These are phyloP conservation scores for Trametopsis cervina DNA, from an alignment of 768 basidiomycete genomes.

Conservation along the genomic window DNA sequence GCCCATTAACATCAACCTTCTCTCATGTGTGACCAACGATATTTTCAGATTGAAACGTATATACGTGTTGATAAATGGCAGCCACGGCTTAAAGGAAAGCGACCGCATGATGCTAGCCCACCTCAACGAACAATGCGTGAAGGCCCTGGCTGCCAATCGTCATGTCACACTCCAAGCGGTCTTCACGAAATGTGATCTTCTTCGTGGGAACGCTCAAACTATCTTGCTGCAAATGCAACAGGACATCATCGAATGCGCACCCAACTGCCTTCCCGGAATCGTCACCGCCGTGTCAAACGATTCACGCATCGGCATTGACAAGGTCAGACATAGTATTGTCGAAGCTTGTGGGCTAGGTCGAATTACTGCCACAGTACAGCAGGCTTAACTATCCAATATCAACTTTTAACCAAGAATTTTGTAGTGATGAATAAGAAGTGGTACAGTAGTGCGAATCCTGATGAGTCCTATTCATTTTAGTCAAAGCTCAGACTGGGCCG, in stretches of 20 bases:
- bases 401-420: too few relatives aligned
- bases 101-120: conserved; percentile 59
- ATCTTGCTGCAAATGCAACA: conserved; percentile 36
- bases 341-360: conserved; percentile 45
- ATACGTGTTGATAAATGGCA: conserved; percentile 64
- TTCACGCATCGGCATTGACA: conserved; percentile 48
- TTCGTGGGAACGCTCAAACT: conserved; percentile 24
- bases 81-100: conserved; percentile 48
- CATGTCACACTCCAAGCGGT: conserved; percentile 62
- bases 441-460: too few relatives aligned
- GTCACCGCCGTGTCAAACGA: conserved; percentile 46
- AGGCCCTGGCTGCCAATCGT: conserved; percentile 26
- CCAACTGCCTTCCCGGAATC: conserved; percentile 62
- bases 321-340: conserved; percentile 48
- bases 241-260: conserved; percentile 45
- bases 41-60: conserved; percentile 53
- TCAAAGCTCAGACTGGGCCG: too few relatives aligned
- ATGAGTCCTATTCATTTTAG: too few relatives aligned
- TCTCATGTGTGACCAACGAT: too few relatives aligned
- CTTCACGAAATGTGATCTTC: conserved; percentile 63
- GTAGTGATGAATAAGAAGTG: too few relatives aligned
- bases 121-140: conserved; percentile 32
- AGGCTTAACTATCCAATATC: too few relatives aligned
- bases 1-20: not conserved
- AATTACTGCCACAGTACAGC: not conserved